These are phyloP conservation scores for Spergularia bocconei DNA, from an alignment of 148 eudicot genomes.

Conservation along the genomic window DNA sequence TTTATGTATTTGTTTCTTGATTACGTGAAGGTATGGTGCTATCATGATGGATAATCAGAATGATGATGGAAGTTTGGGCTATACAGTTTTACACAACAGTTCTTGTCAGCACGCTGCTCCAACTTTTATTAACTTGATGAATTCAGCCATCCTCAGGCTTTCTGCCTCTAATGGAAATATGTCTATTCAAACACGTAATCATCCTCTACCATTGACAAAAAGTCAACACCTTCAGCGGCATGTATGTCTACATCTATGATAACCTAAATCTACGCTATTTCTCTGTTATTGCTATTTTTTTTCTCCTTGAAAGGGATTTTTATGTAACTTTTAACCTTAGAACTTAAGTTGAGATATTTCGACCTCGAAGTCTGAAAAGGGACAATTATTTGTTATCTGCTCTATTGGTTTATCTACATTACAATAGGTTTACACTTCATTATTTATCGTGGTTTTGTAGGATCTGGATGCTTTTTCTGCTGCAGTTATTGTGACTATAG, in stretches of 20 bases:
- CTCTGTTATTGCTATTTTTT: too few relatives aligned
- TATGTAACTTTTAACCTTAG: background rate
- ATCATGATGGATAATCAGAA: constrained; percentile 72
- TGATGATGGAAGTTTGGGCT: constrained; percentile 78
- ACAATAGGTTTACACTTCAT: constrained; percentile 8
- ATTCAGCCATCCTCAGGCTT: constrained; percentile 89
- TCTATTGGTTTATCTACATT: background rate
- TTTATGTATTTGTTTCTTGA: constrained; percentile 4
- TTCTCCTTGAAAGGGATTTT: too few relatives aligned
- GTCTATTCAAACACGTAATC: constrained; percentile 91
- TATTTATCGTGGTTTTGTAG: constrained; percentile 37
- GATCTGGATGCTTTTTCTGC: constrained; percentile 99
- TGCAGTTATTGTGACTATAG: constrained; percentile 66
- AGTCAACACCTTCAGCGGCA: constrained; percentile 92
- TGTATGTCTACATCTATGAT: constrained; percentile 45
- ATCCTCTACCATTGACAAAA: constrained; percentile 86
- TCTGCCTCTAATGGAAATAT: constrained; percentile 72
- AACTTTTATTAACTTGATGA: constrained; percentile 80
- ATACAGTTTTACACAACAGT: constrained; percentile 89
- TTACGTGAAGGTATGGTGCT: constrained; percentile 78
- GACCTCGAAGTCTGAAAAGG: background rate
- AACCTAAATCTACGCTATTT: background rate
- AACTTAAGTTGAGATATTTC: background rate
- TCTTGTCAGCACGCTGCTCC: constrained; percentile 98
- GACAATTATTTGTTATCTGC: background rate